Evolutionary conservation across 2,329 filamentous ascomycete genomes (phyloP), one percentile per base, ranked within the genome.

Genomic region (Xylaria digitata): DNA sequence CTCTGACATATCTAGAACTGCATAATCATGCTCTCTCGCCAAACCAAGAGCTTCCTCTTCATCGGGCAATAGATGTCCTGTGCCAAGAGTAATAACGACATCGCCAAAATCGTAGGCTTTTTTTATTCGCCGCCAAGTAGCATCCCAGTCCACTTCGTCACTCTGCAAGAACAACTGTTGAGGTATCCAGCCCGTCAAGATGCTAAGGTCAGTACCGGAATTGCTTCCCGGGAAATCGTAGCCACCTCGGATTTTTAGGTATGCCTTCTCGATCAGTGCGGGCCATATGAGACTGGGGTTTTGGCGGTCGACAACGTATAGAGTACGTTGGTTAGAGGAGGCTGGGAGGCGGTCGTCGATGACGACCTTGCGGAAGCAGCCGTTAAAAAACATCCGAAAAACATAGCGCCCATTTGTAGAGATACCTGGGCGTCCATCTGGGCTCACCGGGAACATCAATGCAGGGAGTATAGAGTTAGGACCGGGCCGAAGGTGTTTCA

Each of bases 171-270:
- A 97, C 1, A 98, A 83, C 78, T 99, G 96, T 79, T 99, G 94
- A 0, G 96, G 96, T 56, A 99, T 94, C 96, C 96, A 99, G 34
- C 96, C 95, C 0, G 92, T 97, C 61, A 99, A 80, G 1, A 96
- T 91, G 88, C 93, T 97, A 3, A 99, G 81, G 79, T 99, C 96
- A 2, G 95, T 98, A 11, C 93, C 94, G 0, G 95, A 98, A 78
- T 98, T 98, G 75, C 96, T 98, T 7, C 96, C 96, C 0, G 96
- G 95, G 71, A 99, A 99, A 75, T 99, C 94, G 77, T 99, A 99
- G 40, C 96, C 96, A 32, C 96, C 96, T 63, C 95, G 88, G 11
- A 98, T 89, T 81, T 98, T 99, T 1, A 99, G 83, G 73, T 99
- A 99, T 0, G 96, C 96, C 77, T 99, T 99, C 77, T 99, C 96